Evolutionary conservation across 2,329 filamentous ascomycete species (phyloP).

Genomic region (Cytospora chrysosperma): DNA sequence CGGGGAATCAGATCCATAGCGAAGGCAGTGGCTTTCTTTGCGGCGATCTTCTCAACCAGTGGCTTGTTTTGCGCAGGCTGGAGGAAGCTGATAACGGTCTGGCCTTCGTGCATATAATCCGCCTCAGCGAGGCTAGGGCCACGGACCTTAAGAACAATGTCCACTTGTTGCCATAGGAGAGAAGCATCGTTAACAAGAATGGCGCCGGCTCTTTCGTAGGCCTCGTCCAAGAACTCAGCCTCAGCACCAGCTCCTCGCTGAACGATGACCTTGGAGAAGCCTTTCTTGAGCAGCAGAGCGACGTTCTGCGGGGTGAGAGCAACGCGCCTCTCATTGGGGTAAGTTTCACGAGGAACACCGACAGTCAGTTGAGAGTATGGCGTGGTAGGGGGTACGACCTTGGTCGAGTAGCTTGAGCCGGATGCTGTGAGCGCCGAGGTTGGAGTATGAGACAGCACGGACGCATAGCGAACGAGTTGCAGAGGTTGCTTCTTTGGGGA

Average conservation of each 20-base stretch:
- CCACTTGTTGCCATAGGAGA: constrained; percentile 69
- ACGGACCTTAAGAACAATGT: constrained; percentile 84
- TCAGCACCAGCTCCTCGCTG: constrained; percentile 77
- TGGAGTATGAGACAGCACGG: constrained; percentile 34
- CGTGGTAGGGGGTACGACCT: constrained; percentile 43
- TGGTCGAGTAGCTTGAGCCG: constrained; percentile 40
- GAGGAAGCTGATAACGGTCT: constrained; percentile 78
- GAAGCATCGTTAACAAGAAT: constrained; percentile 67
- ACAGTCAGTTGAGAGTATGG: constrained; percentile 74
- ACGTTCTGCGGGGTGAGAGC: constrained; percentile 85
- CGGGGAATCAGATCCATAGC: constrained; percentile 93
- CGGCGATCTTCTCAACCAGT: constrained; percentile 70
- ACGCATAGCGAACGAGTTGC: constrained; percentile 41
- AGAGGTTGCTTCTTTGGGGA: constrained; percentile 33
- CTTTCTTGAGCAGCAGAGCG: constrained; percentile 78
- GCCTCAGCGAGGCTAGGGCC: constrained; percentile 68
- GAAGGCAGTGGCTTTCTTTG: constrained; percentile 71
- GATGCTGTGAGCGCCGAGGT: constrained; percentile 23
- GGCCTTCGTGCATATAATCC: constrained; percentile 63
- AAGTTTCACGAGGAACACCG: constrained; percentile 78
- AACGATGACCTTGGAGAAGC: constrained; percentile 73
- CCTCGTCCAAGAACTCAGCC: constrained; percentile 75
- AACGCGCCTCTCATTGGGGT: constrained; percentile 75
- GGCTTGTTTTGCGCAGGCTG: constrained; percentile 79
- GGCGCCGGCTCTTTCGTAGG: constrained; percentile 75